Base-by-base conservation (phyloP, 768 basidiomycete genomes). In the Termitomyces sp. region DNA sequence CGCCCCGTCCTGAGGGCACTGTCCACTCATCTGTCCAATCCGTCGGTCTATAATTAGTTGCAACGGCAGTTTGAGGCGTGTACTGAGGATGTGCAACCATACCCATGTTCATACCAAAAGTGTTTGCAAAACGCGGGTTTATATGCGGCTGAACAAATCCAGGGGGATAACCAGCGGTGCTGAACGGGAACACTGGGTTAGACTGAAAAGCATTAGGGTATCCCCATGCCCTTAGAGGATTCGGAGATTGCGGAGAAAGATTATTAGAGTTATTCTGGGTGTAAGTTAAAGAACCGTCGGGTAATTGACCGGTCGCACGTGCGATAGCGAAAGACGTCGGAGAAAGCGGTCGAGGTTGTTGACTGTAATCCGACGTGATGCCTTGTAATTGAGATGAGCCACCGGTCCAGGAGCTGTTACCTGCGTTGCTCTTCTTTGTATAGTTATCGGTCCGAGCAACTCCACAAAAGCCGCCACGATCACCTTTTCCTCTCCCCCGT, bases 81-180 rank as follows among this genome's bases (percentile, higher is more conserved):
- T 63, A 63, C 39, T 65, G 68, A 46, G 52, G 52, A 46, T 63
- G 66, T 15, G 59, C 55, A 40, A 62, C 52, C 55, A 69, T 69
- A 59, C 68, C 73, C 62, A 81, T 62, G 53, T 79, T 75, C 59
- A 86, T 70, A 28, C 85, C 88, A 63, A 91, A 89, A 33, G 76
- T 75, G 36, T 84, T 81, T 15, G 90, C 89, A 72, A 93, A 92
- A 12, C 87, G 81, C 9, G 91, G 91, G 66, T 93, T 92, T 61
- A 93, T 92, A 68, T 93, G 91, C 7, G 91, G 91, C 65, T 91
- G 89, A n/a, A 91, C 78, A 42, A 69, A 71, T 4, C 59, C 63
- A 62, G 67, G 61, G 42, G 71, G 63, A 45, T 65, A 69, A 13
- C 57, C 48, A 44, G 65, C 56, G 20, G 49, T 33, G 7, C 66